phyloP scores from a whole-genome alignment of 2,329 filamentous ascomycete genomes.

The Sporothrix pallida region DNA sequence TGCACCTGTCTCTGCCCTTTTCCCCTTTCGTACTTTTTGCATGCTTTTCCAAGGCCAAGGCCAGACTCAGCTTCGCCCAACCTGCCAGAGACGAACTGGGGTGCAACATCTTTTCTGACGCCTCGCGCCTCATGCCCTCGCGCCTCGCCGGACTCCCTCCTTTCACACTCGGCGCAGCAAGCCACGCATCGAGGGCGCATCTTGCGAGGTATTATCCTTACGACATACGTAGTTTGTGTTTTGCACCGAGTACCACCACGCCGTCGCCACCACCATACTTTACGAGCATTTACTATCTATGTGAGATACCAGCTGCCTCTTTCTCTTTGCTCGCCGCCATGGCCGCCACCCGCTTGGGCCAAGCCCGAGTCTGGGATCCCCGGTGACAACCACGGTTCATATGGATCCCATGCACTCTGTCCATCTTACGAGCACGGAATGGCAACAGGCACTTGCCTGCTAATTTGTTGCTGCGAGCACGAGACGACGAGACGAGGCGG shows the following conservation, averaged over 20 bases:
- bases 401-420: conserved; percentile 18
- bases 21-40: neutral
- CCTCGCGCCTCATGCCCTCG: neutral
- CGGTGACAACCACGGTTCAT: conserved; percentile 11
- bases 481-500: conserved; percentile 19
- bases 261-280: conserved; percentile 7
- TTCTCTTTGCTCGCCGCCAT: conserved; percentile 12
- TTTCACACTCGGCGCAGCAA: conserved; percentile 17
- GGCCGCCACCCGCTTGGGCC: conserved; percentile 21
- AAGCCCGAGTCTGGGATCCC: conserved; percentile 23
- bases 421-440: conserved; percentile 20
- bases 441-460: neutral
- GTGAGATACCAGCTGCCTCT: neutral
- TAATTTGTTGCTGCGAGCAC: neutral
- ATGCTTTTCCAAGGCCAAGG: neutral
- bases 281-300: neutral
- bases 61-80: neutral
- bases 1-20: neutral
- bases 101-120: neutral
- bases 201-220: neutral
- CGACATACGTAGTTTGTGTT: conserved; percentile 9
- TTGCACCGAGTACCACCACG: conserved; percentile 13
- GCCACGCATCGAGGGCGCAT: neutral
- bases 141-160: conserved; percentile 16
- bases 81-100: conserved; percentile 7